These are phyloP conservation scores for Fusarium pseudograminearum DNA, from an alignment of 2,329 filamentous ascomycete species.

Conservation along the genomic window DNA sequence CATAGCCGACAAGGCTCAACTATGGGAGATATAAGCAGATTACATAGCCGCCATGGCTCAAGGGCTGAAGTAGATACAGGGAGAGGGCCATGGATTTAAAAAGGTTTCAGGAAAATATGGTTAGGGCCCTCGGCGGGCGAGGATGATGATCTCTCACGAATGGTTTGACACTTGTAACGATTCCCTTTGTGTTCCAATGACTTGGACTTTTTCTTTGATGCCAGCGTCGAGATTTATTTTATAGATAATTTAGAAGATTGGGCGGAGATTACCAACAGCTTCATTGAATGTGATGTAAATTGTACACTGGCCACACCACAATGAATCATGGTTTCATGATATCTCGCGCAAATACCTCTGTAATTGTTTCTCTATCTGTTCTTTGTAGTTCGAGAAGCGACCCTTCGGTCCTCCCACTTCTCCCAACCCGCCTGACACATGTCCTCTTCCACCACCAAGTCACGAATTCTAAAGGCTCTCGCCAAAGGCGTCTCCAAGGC, in stretches of 20 bases:
- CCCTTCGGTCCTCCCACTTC: slow-evolving; percentile 77
- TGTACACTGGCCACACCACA: neutral
- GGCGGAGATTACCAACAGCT: neutral
- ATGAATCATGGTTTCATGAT: neutral
- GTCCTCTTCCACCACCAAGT: slow-evolving; percentile 89
- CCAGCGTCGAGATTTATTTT: slow-evolving; percentile 18
- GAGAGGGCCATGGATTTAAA: slow-evolving; percentile 39
- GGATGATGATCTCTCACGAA: slow-evolving; percentile 35
- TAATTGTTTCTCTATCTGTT: slow-evolving; percentile 38
- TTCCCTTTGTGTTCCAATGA: slow-evolving; percentile 25
- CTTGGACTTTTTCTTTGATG: slow-evolving; percentile 21
- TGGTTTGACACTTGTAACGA: slow-evolving; percentile 25
- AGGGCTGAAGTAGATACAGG: slow-evolving; percentile 17
- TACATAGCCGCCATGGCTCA: slow-evolving; percentile 36
- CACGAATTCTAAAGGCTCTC: slow-evolving; percentile 78
- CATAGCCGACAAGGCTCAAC: slow-evolving; percentile 36
- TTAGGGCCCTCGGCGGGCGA: neutral
- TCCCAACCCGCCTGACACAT: slow-evolving; percentile 93
- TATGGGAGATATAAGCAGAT: slow-evolving; percentile 25
- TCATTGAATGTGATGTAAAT: neutral
- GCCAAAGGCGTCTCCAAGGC: slow-evolving; percentile 73
- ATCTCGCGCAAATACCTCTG: neutral
- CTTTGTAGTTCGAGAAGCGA: slow-evolving; percentile 45
- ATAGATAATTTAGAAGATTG: slow-evolving; percentile 27
- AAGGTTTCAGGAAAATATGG: slow-evolving; percentile 1